Evolutionary conservation across 129 eudicot species (phyloP), one percentile per base, ranked within the genome.

Genomic region (Flaveria sonorensis): DNA sequence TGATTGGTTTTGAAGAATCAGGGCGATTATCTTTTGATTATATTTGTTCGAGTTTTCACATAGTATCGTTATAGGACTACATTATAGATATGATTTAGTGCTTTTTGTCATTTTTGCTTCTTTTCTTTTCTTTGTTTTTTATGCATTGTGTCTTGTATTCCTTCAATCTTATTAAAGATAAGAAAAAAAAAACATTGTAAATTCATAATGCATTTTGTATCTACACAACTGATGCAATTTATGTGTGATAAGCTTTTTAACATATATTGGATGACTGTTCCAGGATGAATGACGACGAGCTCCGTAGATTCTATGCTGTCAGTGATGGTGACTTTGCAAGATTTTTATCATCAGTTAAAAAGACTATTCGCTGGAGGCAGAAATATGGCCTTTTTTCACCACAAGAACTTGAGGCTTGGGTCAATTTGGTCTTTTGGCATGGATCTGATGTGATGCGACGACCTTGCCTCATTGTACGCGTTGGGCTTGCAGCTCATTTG

Each of bases 301-400:
- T 89, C 32, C 78, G 74, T 55, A 45, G 50, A 45, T 45, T 45
- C 11, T 45, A 45, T 83, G 83, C 60, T 50, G 87, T 86, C 71
- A 74, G 84, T 32, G 86, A 87, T 65, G 88, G 90, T 68, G 90
- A 87, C 47, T 81, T 83, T 62, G 65, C 88, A 71, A 81, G 72
- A 75, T 68, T 85, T 47, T 72, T 87, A 56, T 63, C 84, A 73
- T 78, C 90, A 28, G 85, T 87, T 68, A 90, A 87, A 79, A 90
- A 86, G 85, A 79, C 87, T 16, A 87, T 90, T 60, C 83, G 24
- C 1, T 90, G 96, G 96, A 87, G 96, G 81, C 84, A 90, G 79
- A 81, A 77, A 66, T 87, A 79, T 79, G 83, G 51, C 32, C 79
- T 90, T 68, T 28, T 87, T 56, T 84, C 92, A 45, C 3, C 50